Evolutionary conservation across 1,139 yeast species (phyloP), one percentile per base, ranked within the genome.

Genomic region (Kluyveromyces sp.): DNA sequence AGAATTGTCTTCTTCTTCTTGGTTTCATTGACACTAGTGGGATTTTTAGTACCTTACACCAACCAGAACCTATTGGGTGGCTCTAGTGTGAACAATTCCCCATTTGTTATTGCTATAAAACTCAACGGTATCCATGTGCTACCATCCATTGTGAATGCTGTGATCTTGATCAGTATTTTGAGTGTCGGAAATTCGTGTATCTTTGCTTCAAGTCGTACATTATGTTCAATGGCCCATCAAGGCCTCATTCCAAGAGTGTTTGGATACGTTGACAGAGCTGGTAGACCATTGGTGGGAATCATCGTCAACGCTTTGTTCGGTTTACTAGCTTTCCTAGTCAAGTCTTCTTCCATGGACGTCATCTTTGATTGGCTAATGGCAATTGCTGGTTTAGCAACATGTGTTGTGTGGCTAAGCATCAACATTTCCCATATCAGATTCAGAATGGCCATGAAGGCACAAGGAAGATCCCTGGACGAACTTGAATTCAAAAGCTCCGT

Each of bases 321-420:
- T 45, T 74, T 83, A 34, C 84, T 95, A 35, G 92, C 95, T 7
- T 88, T 86, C 52, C 73, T 79, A 48, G 71, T 71, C 8, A 88
- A 94, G 36, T 75, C 82, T 43, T 65, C 74, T 26, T 71, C 80
- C 46, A 77, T 83, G 63, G 77, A 74, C 48, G 75, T 70, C 25
- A 86, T 87, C 10, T 69, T 79, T 89, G 29, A 81, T 79, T 62
- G 88, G 89, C 41, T 92, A 86, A 60, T 86, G 65, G 86, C 96
- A 15, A 69, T 89, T 43, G 83, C 95, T 25, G 95, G 95, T 55
- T 77, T 88, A 54, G 79, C 88, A 34, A 92, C 86, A 61, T 72
- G 83, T 58, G 81, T 83, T 49, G 95, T 92, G 47, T 74, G 89
- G 61, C 86, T 92, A 37, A 89, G 95, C 43, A 84, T 88, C 57